Conservation (phyloP, 2,329 filamentous ascomycete genomes). For the Exophiala spinifera region DNA sequence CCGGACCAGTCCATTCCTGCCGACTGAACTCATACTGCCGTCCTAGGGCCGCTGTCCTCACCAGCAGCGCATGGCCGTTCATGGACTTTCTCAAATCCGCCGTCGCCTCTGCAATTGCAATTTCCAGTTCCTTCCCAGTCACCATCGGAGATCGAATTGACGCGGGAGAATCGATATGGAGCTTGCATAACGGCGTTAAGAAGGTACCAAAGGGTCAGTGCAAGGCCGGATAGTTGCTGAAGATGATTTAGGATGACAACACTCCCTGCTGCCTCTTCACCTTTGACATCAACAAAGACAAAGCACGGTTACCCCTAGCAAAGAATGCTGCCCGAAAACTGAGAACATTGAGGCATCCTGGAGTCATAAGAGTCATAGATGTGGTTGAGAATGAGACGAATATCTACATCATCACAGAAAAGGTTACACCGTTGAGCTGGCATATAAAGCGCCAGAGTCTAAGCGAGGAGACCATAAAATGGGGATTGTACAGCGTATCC, state of each 20-base stretch:
- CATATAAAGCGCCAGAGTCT: conserved; percentile 83
- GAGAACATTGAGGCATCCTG: conserved; percentile 87
- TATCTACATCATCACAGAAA: conserved; percentile 94
- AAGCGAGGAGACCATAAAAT: conserved; percentile 90
- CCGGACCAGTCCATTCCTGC: too few species aligned
- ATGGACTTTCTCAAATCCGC: conserved; percentile 99
- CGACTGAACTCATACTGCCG: neutral
- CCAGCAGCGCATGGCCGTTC: conserved; percentile 10
- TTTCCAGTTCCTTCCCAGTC: conserved; percentile 90
- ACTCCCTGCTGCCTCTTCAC: conserved; percentile 95
- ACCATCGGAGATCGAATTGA: conserved; percentile 90
- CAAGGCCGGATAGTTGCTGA: neutral
- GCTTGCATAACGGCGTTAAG: conserved; percentile 90
- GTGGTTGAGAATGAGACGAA: conserved; percentile 95
- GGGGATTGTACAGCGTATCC: conserved; percentile 84
- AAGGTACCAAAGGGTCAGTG: conserved; percentile 56
- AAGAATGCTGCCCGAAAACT: conserved; percentile 93
- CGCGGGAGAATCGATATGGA: conserved; percentile 91
- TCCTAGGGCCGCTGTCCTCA: neutral
- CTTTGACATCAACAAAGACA: conserved; percentile 82
- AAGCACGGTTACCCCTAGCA: conserved; percentile 76
- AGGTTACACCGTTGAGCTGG: conserved; percentile 83
- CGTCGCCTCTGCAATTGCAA: conserved; percentile 92
- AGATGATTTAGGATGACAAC: conserved; percentile 71
- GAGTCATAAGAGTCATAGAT: conserved; percentile 89